Conservation (phyloP, 1,284 basidiomycete species). For the Wallemia mellicola region DNA sequence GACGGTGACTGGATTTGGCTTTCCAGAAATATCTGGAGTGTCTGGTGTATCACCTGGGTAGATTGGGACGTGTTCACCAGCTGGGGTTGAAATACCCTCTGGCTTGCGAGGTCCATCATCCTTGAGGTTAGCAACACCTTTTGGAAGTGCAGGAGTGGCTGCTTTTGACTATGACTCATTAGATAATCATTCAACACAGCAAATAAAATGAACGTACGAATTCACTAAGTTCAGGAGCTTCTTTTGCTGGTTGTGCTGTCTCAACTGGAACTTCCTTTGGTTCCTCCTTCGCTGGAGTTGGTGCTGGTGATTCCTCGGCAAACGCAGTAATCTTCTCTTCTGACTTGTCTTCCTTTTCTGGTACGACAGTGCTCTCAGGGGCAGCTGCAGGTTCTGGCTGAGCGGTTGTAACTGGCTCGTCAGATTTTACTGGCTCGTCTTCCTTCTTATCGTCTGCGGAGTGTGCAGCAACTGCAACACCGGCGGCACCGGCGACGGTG, state of each 20-base stretch:
- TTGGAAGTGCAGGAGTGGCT: background rate
- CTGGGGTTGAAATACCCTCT: background rate
- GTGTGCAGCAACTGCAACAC: background rate
- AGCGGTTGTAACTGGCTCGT: background rate
- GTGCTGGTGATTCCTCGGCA: background rate
- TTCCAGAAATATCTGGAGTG: background rate
- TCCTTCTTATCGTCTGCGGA: background rate
- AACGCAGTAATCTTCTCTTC: background rate
- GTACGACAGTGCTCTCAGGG: background rate
- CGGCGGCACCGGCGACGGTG: background rate
- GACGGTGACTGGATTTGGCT: background rate
- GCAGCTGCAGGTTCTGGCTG: background rate
- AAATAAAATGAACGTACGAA: no score
- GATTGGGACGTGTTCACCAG: background rate
- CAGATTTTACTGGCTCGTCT: no score
- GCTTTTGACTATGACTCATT: background rate
- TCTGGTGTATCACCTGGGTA: background rate
- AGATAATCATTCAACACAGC: no score
- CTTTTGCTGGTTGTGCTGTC: no score
- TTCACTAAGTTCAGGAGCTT: no score
- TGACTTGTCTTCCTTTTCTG: background rate
- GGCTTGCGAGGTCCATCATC: background rate
- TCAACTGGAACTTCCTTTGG: no score
- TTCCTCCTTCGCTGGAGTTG: no score
- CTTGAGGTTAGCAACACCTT: background rate